phyloP scores from a whole-genome alignment of 1,139 yeast genomes.

The Pichia sp. region DNA sequence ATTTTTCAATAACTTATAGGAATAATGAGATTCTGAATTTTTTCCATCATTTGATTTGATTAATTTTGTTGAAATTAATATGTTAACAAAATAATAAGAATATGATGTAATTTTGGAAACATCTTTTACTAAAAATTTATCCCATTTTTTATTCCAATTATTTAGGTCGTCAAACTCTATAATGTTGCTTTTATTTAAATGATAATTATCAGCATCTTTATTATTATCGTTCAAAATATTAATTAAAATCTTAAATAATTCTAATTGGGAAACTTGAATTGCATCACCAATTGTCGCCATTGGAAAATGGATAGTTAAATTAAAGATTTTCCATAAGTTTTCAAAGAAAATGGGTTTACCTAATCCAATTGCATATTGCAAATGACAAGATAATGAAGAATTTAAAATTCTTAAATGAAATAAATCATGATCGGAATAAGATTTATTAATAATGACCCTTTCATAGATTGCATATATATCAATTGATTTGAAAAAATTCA shows the following conservation, averaged over 20 bases:
- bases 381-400: conserved; percentile 41
- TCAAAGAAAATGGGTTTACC: conserved; percentile 38
- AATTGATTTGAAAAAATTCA: conserved; percentile 39
- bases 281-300: conserved; percentile 43
- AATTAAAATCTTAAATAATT: conserved; percentile 31
- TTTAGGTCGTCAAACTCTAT: conserved; percentile 30
- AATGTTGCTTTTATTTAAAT: conserved; percentile 5
- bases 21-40: conserved; percentile 25
- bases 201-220: not conserved
- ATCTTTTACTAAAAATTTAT: conserved; percentile 37
- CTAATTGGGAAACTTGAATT: conserved; percentile 41
- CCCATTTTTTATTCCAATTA: conserved; percentile 40
- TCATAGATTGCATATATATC: conserved; percentile 36
- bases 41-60: conserved; percentile 10
- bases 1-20: conserved; percentile 37
- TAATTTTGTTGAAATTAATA: conserved; percentile 37
- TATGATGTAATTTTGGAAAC: conserved; percentile 39
- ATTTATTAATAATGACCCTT: conserved; percentile 28
- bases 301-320: conserved; percentile 38
- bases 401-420: conserved; percentile 47
- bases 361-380: conserved; percentile 42
- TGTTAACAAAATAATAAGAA: conserved; percentile 39
- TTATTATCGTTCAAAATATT: not conserved
- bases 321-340: conserved; percentile 32
- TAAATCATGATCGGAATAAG: conserved; percentile 34